phyloP scores from a whole-genome alignment of 2,329 filamentous ascomycete species.

The Ophiocordyceps camponoti-rufipedis region DNA sequence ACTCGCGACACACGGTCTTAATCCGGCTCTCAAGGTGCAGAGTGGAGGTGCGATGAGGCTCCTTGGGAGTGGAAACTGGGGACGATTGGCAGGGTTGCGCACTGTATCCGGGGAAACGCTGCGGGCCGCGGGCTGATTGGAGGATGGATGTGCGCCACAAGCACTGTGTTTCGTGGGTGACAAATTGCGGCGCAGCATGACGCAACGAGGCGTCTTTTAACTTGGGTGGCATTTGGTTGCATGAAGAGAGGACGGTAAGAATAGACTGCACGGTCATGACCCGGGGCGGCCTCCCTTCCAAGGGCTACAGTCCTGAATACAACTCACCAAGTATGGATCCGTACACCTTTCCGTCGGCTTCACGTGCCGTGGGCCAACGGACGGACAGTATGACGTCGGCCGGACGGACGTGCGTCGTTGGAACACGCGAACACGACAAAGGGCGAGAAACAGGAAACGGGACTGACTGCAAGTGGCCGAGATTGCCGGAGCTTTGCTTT shows the following conservation, averaged over 20 bases:
- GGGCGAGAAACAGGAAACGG: not conserved
- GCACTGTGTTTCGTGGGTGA: not conserved
- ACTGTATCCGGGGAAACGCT: not conserved
- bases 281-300: too few relatives aligned
- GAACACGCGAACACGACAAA: not conserved
- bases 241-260: too few relatives aligned
- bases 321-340: too few relatives aligned
- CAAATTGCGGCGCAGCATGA: not conserved
- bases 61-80: too few relatives aligned
- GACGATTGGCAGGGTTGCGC: not conserved
- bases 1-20: not conserved
- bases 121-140: not conserved
- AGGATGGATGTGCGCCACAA: not conserved
- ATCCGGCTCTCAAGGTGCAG: too few relatives aligned
- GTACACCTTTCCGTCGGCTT: too few relatives aligned
- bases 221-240: too few relatives aligned
- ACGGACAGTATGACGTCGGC: not conserved
- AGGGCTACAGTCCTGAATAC: too few relatives aligned
- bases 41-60: too few relatives aligned
- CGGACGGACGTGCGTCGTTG: not conserved
- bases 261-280: too few relatives aligned
- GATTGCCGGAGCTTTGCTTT: not conserved
- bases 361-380: too few relatives aligned
- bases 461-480: not conserved
- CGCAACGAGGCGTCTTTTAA: not conserved